Conservation (phyloP, 305 asterid genomes). For the Euphrasia arctica region DNA sequence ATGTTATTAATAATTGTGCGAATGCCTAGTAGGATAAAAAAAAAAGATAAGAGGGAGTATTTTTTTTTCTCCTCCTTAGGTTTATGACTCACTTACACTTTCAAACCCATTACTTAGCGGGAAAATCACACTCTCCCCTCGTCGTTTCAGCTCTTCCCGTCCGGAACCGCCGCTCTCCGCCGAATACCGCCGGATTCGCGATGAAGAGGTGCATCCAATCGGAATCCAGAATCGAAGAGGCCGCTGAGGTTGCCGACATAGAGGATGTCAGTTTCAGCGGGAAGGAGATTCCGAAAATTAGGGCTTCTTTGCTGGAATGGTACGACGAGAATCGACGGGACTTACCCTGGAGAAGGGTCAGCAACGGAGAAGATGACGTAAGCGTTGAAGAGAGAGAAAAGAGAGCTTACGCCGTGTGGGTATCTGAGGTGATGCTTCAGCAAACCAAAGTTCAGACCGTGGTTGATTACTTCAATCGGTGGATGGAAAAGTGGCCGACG, state of each 20-base stretch:
- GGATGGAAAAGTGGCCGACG: conserved; percentile 99
- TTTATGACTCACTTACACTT: conserved; percentile 21
- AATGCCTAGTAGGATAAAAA: no score
- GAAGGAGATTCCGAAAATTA: conserved; percentile 51
- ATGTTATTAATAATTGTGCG: no score
- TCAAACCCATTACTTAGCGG: conserved; percentile 42
- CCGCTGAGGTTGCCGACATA: conserved; percentile 43
- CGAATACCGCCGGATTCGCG: conserved; percentile 20
- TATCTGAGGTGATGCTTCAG: conserved; percentile 99
- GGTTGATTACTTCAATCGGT: conserved; percentile 72
- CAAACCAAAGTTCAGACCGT: conserved; percentile 98
- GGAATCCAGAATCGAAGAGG: conserved; percentile 19
- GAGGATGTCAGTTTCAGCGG: conserved; percentile 66
- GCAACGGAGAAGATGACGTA: conserved; percentile 29
- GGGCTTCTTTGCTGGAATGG: conserved; percentile 80
- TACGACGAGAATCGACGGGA: conserved; percentile 76
- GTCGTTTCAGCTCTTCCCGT: not conserved
- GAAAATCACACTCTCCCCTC: conserved; percentile 35
- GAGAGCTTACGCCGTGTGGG: conserved; percentile 95
- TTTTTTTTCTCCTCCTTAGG: conserved; percentile 35
- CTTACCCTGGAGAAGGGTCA: conserved; percentile 88
- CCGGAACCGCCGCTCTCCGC: conserved; percentile 19
- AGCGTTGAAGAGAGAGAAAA: conserved; percentile 43
- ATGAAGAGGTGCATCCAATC: conserved; percentile 51
- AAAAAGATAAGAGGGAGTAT: no score